Conservation (phyloP, 148 eudicot genomes). For the Mesembryanthemum crystallinum region DNA sequence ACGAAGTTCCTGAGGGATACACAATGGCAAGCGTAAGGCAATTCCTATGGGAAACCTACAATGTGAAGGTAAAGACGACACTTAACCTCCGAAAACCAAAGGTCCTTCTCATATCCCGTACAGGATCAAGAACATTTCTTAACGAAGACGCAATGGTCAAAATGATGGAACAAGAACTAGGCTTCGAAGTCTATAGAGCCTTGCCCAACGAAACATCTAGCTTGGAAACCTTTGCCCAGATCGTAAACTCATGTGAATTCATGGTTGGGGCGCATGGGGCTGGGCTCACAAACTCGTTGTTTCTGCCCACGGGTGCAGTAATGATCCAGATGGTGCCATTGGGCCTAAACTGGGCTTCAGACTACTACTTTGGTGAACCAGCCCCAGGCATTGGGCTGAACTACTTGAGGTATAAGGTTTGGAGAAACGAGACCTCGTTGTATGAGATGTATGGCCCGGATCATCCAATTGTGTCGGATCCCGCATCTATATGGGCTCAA, state of each 20-base stretch:
- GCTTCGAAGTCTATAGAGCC: slow-evolving; percentile 32
- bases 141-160: slow-evolving; percentile 34
- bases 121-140: slow-evolving; percentile 29
- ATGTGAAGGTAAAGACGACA: slow-evolving; percentile 25
- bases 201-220: slow-evolving; percentile 31
- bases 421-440: slow-evolving; percentile 58
- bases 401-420: slow-evolving; percentile 54
- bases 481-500: slow-evolving; percentile 27
- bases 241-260: slow-evolving; percentile 51
- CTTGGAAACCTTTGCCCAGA: slow-evolving; percentile 25
- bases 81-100: slow-evolving; percentile 30
- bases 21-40: slow-evolving; percentile 33
- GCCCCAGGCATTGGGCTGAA: slow-evolving; percentile 47
- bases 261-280: slow-evolving; percentile 75
- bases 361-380: slow-evolving; percentile 48
- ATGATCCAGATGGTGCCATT: slow-evolving; percentile 59
- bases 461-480: slow-evolving; percentile 42
- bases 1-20: slow-evolving; percentile 31
- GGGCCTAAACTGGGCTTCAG: slow-evolving; percentile 50
- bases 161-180: slow-evolving; percentile 37
- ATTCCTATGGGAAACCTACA: slow-evolving; percentile 30
- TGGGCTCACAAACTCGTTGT: slow-evolving; percentile 53
- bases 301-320: slow-evolving; percentile 58
- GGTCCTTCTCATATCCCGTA: slow-evolving; percentile 30
- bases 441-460: slow-evolving; percentile 36